These are phyloP conservation scores for Kwoniella heveanensis DNA, from an alignment of 768 basidiomycete genomes.

Conservation along the genomic window DNA sequence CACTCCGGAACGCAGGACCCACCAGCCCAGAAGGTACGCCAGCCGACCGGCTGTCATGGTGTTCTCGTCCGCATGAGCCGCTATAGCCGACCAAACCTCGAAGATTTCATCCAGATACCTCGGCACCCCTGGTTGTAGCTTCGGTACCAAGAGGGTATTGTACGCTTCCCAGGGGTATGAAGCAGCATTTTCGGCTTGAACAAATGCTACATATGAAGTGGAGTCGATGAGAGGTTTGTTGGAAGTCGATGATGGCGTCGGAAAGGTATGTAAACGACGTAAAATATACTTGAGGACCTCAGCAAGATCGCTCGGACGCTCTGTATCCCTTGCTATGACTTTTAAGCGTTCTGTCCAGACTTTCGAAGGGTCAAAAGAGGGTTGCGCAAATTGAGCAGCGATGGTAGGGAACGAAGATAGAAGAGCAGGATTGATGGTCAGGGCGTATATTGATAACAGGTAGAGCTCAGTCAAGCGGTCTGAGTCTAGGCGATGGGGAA, in stretches of 20 bases:
- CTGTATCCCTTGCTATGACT: not conserved
- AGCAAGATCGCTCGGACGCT: slow-evolving; percentile 17
- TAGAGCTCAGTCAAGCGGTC: slow-evolving; percentile 15
- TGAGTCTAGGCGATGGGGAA: slow-evolving; percentile 5
- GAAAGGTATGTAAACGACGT: slow-evolving; percentile 16
- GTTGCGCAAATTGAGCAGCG: slow-evolving; percentile 12
- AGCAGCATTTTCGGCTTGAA: slow-evolving; percentile 28
- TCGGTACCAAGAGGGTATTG: slow-evolving; percentile 13
- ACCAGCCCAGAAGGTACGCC: slow-evolving; percentile 36
- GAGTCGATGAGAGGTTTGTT: slow-evolving; percentile 12
- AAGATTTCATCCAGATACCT: slow-evolving; percentile 35
- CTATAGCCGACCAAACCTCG: slow-evolving; percentile 34
- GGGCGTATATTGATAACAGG: slow-evolving; percentile 22
- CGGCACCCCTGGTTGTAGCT: not conserved
- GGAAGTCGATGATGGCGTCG: not conserved
- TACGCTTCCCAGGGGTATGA: slow-evolving; percentile 37
- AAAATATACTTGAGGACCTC: slow-evolving; percentile 33
- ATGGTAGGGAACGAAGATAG: slow-evolving; percentile 29
- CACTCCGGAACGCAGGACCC: slow-evolving; percentile 17
- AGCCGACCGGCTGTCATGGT: slow-evolving; percentile 27
- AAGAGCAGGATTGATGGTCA: slow-evolving; percentile 20
- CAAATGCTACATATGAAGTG: slow-evolving; percentile 28
- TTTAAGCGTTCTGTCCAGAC: slow-evolving; percentile 24
- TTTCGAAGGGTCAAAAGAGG: slow-evolving; percentile 5
- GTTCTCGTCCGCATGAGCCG: slow-evolving; percentile 26